phyloP scores from a whole-genome alignment of 1,284 basidiomycete species.

The Ustilago trichophora region DNA sequence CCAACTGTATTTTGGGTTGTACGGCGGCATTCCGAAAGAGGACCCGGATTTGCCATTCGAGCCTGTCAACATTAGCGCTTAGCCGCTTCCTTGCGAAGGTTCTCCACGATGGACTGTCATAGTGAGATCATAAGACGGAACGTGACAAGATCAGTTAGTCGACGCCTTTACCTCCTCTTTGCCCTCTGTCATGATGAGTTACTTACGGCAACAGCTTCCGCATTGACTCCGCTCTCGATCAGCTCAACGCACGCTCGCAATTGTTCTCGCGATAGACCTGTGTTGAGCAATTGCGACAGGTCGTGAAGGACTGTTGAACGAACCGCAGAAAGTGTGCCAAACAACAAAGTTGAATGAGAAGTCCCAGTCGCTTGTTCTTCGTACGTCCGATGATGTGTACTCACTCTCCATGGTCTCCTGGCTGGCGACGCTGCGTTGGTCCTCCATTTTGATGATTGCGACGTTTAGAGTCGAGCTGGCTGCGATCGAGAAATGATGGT shows the following conservation, averaged over 20 bases:
- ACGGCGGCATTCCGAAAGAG: too few relatives aligned
- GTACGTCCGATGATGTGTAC: slow-evolving; percentile 35
- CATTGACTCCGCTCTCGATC: slow-evolving; percentile 85
- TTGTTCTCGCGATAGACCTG: slow-evolving; percentile 81
- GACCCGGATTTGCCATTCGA: too few relatives aligned
- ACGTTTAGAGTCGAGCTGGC: neutral
- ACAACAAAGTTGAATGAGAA: too few relatives aligned
- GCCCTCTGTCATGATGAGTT: neutral
- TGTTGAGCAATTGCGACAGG: slow-evolving; percentile 82
- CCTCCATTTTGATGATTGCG: slow-evolving; percentile 11
- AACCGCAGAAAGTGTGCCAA: too few relatives aligned
- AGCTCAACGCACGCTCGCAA: slow-evolving; percentile 81
- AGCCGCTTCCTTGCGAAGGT: slow-evolving; percentile 39
- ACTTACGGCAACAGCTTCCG: slow-evolving; percentile 83
- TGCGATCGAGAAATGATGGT: slow-evolving; percentile 3
- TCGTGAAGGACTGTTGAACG: slow-evolving; percentile 75
- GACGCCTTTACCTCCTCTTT: neutral
- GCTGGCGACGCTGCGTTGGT: slow-evolving; percentile 28
- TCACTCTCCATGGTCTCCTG: slow-evolving; percentile 29
- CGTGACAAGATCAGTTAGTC: too few relatives aligned
- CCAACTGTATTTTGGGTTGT: too few relatives aligned
- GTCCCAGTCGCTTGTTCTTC: too few relatives aligned
- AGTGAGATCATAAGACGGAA: too few relatives aligned
- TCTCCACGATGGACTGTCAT: slow-evolving; percentile 30
- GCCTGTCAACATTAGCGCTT: too few relatives aligned